A percentile compares a stretch with the other conserved stretches of the same genome.
Evolutionary conservation across 306 rosid species (phyloP).

Genomic region (Adenanthera pavonina): DNA sequence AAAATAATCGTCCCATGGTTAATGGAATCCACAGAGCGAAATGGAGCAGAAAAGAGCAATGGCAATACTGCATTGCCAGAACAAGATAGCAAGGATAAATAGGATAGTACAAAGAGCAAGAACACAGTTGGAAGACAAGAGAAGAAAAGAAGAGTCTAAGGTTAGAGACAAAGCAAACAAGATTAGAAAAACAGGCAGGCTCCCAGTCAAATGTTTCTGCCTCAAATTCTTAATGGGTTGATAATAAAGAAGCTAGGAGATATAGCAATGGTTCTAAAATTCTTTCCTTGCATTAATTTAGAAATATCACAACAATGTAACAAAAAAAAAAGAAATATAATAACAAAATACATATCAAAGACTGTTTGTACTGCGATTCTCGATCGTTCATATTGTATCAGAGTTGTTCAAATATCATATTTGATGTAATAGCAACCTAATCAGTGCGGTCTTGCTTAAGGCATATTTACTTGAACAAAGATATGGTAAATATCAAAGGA

Average conservation of each 20-base stretch:
- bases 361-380: slow-evolving; percentile 9
- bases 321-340: no score
- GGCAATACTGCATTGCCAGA: slow-evolving; percentile 44
- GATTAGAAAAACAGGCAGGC: slow-evolving; percentile 50
- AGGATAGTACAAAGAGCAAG: slow-evolving; percentile 56
- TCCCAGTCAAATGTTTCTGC: slow-evolving; percentile 62
- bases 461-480: slow-evolving; percentile 1
- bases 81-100: slow-evolving; percentile 50
- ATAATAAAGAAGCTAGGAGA: slow-evolving; percentile 7
- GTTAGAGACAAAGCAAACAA: slow-evolving; percentile 55
- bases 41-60: slow-evolving; percentile 51
- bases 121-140: slow-evolving; percentile 55
- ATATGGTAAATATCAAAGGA: neutral
- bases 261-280: slow-evolving; percentile 8
- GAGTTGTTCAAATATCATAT: slow-evolving; percentile 1
- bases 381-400: slow-evolving; percentile 21
- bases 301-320: neutral
- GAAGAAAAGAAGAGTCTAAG: slow-evolving; percentile 51
- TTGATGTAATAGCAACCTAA: slow-evolving; percentile 4
- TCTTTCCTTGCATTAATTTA: neutral
- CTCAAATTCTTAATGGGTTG: slow-evolving; percentile 54
- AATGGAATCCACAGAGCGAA: slow-evolving; percentile 46
- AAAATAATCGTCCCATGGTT: slow-evolving; percentile 18
- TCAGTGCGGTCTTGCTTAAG: neutral
- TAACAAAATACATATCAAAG: neutral